Conservation (phyloP, 2,329 filamentous ascomycete species). For the Diaporthe capsici region DNA sequence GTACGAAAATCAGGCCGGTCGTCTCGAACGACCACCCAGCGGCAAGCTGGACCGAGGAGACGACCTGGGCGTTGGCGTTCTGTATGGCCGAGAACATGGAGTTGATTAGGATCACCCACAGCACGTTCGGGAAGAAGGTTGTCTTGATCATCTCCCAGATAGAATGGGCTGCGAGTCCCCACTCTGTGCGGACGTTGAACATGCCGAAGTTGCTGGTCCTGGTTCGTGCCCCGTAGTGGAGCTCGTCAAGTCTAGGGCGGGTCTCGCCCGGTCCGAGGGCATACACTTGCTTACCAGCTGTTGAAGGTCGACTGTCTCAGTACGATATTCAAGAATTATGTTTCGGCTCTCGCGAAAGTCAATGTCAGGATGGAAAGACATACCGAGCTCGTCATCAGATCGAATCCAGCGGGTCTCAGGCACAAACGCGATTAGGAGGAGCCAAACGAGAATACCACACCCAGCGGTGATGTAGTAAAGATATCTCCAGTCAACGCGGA, state of each 20-base stretch:
- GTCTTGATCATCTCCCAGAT: slow-evolving; percentile 47
- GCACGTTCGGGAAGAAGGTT: slow-evolving; percentile 49
- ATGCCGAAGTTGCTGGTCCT: slow-evolving; percentile 47
- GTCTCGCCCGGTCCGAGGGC: slow-evolving; percentile 46
- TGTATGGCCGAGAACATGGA: slow-evolving; percentile 46
- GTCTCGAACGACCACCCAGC: slow-evolving; percentile 49
- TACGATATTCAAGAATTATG: no score
- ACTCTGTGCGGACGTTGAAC: slow-evolving; percentile 47
- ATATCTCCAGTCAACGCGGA: slow-evolving; percentile 49
- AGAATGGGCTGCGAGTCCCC: slow-evolving; percentile 42
- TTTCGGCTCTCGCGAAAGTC: no score
- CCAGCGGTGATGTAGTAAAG: slow-evolving; percentile 52
- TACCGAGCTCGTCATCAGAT: slow-evolving; percentile 47
- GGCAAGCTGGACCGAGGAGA: slow-evolving; percentile 44
- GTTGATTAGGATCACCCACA: slow-evolving; percentile 50
- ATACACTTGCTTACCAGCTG: slow-evolving; percentile 46
- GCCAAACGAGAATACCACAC: slow-evolving; percentile 49
- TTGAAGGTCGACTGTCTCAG: background rate
- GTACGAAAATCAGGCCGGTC: slow-evolving; percentile 46
- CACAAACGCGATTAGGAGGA: slow-evolving; percentile 47
- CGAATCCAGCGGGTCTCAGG: slow-evolving; percentile 50
- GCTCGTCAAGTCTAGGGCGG: slow-evolving; percentile 48
- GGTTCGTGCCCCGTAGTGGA: slow-evolving; percentile 46
- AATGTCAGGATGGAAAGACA: background rate
- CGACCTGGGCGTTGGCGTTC: slow-evolving; percentile 45